These are phyloP conservation scores for Alternaria panax DNA, from an alignment of 2,329 filamentous ascomycete species.

Conservation along the genomic window DNA sequence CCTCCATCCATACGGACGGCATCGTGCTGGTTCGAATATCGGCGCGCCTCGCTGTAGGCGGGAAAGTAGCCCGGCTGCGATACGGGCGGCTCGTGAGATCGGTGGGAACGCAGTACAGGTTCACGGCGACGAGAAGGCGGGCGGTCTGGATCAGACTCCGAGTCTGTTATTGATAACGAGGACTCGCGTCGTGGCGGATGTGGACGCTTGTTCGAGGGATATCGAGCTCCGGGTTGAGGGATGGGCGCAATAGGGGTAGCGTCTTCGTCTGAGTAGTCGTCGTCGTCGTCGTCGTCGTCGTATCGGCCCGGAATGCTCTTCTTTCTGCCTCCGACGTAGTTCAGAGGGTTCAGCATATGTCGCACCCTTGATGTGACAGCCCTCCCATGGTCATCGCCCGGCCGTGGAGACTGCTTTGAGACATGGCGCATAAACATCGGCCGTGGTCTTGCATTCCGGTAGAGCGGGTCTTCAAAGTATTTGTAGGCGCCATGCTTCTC, in stretches of 20 bases:
- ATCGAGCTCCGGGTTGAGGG: conserved; percentile 31
- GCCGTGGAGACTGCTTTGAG: conserved; percentile 40
- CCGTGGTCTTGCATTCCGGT: conserved; percentile 54
- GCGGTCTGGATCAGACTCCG: conserved; percentile 39
- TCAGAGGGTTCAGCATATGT: conserved; percentile 48
- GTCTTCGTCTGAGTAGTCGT: conserved; percentile 41
- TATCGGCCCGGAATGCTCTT: conserved; percentile 37
- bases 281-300: conserved; percentile 40
- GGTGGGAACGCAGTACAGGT: conserved; percentile 49
- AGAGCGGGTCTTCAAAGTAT: conserved; percentile 60
- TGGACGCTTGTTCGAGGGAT: conserved; percentile 41
- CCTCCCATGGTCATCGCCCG: conserved; percentile 38
- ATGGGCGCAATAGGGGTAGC: conserved; percentile 37
- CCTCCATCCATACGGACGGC: conserved; percentile 24
- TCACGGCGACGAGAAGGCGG: conserved; percentile 34
- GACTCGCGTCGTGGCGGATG: conserved; percentile 43
- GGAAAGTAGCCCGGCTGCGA: conserved; percentile 51
- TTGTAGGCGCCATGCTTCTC: conserved; percentile 54
- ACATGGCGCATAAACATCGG: conserved; percentile 54
- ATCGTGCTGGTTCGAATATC: conserved; percentile 37
- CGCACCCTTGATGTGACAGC: conserved; percentile 41
- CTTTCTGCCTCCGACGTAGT: conserved; percentile 24
- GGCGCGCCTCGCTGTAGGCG: conserved; percentile 38
- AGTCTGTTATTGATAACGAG: conserved; percentile 44
- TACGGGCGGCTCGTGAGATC: conserved; percentile 53